Evolutionary conservation across 2,329 filamentous ascomycete species (phyloP).

Genomic region (Cyphellophora attinorum): DNA sequence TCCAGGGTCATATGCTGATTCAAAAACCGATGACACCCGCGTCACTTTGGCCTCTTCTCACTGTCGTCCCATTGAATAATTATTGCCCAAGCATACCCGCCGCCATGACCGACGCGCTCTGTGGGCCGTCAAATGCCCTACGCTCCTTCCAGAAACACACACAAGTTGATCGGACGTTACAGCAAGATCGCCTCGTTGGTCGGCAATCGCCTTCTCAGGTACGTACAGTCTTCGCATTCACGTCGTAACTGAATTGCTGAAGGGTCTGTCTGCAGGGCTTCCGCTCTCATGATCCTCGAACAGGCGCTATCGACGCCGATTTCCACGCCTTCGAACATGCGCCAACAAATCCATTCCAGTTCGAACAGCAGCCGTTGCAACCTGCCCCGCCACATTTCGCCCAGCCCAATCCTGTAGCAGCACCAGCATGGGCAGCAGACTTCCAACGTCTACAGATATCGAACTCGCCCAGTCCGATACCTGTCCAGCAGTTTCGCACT

Average conservation of each 20-base stretch:
- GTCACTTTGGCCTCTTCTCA: neutral
- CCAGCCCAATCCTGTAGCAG: conserved; percentile 19
- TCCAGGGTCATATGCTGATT: no score
- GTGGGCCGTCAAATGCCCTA: conserved; percentile 65
- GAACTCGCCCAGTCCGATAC: conserved; percentile 32
- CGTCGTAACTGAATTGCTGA: no score
- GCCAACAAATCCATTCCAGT: conserved; percentile 20
- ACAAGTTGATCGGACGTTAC: conserved; percentile 57
- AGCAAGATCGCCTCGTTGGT: conserved; percentile 57
- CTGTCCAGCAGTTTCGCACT: conserved; percentile 37
- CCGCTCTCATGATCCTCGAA: conserved; percentile 46
- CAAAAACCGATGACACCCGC: no score
- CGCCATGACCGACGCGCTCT: conserved; percentile 58
- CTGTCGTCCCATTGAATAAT: neutral
- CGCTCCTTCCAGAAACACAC: conserved; percentile 65
- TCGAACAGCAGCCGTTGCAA: conserved; percentile 19
- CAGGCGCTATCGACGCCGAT: conserved; percentile 52
- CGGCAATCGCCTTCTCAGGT: conserved; percentile 45
- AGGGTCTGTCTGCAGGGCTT: conserved; percentile 48
- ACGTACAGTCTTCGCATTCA: conserved; percentile 13
- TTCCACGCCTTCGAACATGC: conserved; percentile 61
- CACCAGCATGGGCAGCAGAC: conserved; percentile 32
- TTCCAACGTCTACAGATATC: conserved; percentile 34
- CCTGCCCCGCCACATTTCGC: conserved; percentile 8
- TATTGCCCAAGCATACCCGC: conserved; percentile 1